phyloP scores from a whole-genome alignment of 805 yeast species.

The Ogataea henricii region DNA sequence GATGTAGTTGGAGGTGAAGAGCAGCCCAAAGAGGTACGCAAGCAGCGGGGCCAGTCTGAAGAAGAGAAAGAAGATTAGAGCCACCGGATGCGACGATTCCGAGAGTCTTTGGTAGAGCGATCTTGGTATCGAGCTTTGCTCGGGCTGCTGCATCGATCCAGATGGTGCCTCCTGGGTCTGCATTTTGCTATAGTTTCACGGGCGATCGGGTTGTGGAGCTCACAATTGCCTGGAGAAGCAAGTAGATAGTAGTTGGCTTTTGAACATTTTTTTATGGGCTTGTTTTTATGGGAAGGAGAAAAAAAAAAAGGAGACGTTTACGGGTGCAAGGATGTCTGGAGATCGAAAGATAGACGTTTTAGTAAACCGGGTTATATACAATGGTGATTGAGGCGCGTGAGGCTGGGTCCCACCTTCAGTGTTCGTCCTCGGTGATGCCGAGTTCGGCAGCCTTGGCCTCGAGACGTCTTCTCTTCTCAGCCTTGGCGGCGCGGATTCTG shows the following conservation, averaged over 20 bases:
- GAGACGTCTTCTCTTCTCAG: slow-evolving; percentile 69
- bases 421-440: slow-evolving; percentile 61
- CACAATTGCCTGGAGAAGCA: too few relatives aligned
- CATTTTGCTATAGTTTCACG: not conserved
- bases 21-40: slow-evolving; percentile 68
- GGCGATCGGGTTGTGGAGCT: too few relatives aligned
- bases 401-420: slow-evolving; percentile 31
- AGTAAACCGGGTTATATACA: not conserved
- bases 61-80: slow-evolving; percentile 61
- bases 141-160: slow-evolving; percentile 7
- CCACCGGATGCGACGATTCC: slow-evolving; percentile 84
- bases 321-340: slow-evolving; percentile 9
- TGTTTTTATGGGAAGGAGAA: too few relatives aligned
- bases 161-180: slow-evolving; percentile 9
- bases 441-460: slow-evolving; percentile 70
- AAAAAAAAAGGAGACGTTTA: not conserved
- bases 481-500: slow-evolving; percentile 74
- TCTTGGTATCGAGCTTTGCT: slow-evolving; percentile 20
- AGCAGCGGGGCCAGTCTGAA: slow-evolving; percentile 65
- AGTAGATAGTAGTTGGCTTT: too few relatives aligned
- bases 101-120: slow-evolving; percentile 49
- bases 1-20: slow-evolving; percentile 67
- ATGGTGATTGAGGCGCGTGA: too few relatives aligned
- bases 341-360: too few relatives aligned
- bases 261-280: too few relatives aligned